phyloP scores from a whole-genome alignment of 768 basidiomycete genomes.

The Hericium alpestre region DNA sequence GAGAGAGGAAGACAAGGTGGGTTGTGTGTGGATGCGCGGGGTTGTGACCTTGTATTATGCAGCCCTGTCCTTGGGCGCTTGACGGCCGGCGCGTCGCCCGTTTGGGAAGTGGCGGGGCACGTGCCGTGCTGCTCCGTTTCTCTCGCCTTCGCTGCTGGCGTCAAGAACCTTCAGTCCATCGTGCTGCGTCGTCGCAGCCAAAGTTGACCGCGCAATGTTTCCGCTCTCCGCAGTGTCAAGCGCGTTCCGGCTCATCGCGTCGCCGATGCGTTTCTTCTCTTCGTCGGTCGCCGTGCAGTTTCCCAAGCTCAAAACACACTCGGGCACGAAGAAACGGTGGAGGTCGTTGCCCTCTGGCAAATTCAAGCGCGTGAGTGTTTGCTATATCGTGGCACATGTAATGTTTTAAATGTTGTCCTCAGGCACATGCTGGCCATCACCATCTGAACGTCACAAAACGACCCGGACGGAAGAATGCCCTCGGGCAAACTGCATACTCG shows the following conservation, averaged over 20 bases:
- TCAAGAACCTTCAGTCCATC: background rate
- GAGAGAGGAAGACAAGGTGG: background rate
- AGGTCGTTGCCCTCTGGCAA: constrained; percentile 48
- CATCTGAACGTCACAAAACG: constrained; percentile 66
- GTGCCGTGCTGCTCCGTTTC: background rate
- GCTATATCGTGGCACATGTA: background rate
- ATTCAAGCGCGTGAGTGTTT: constrained; percentile 62
- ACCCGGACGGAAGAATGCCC: constrained; percentile 52
- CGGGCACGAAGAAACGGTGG: constrained; percentile 77
- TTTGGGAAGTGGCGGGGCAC: background rate
- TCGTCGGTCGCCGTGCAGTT: constrained; percentile 44
- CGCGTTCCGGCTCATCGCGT: constrained; percentile 6
- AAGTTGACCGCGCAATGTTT: constrained; percentile 15
- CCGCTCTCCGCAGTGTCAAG: constrained; percentile 12
- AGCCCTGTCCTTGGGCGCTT: too few species aligned
- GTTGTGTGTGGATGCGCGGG: background rate
- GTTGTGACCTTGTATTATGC: too few species aligned
- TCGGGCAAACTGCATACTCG: constrained; percentile 59
- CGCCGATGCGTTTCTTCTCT: constrained; percentile 37
- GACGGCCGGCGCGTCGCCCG: background rate
- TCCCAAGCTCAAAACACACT: constrained; percentile 74
- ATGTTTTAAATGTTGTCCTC: background rate
- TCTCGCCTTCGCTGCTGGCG: background rate
- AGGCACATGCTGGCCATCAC: constrained; percentile 64
- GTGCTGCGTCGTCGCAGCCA: too few species aligned